Evolutionary conservation across 345 rosid species (phyloP).

Genomic region (Eucalyptus polyanthemos): DNA sequence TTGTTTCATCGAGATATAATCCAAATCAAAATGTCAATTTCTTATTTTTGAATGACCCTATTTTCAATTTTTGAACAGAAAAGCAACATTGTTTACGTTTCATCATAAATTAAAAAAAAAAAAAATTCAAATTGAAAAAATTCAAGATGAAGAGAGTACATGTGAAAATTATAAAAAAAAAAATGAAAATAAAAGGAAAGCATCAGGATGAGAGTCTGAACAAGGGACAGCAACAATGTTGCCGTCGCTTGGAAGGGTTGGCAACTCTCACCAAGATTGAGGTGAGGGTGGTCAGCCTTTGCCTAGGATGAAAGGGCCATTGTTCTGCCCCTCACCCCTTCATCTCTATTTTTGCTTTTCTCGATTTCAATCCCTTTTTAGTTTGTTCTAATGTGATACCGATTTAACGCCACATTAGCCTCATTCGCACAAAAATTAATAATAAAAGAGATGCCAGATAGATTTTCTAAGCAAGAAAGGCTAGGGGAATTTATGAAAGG

Average conservation of each 20-base stretch:
- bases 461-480: neutral
- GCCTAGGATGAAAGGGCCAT: neutral
- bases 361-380: neutral
- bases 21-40: neutral
- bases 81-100: neutral
- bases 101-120: neutral
- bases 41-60: neutral
- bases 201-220: neutral
- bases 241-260: fast-evolving
- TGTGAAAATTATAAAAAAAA: neutral
- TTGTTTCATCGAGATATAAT: neutral
- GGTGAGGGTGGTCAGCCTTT: neutral
- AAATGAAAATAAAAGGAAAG: neutral
- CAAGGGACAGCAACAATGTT: fast-evolving
- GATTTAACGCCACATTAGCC: neutral
- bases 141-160: neutral
- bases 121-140: neutral
- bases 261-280: neutral
- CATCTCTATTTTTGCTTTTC: neutral
- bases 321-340: neutral
- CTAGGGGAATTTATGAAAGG: neutral
- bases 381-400: neutral
- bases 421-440: neutral
- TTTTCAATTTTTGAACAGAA: neutral
- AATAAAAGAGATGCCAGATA: neutral